A percentile compares a stretch with the other conserved stretches of the same genome.
Evolutionary conservation across 331 rosid species (phyloP).

Genomic region (Rhamnella rubrinervis): DNA sequence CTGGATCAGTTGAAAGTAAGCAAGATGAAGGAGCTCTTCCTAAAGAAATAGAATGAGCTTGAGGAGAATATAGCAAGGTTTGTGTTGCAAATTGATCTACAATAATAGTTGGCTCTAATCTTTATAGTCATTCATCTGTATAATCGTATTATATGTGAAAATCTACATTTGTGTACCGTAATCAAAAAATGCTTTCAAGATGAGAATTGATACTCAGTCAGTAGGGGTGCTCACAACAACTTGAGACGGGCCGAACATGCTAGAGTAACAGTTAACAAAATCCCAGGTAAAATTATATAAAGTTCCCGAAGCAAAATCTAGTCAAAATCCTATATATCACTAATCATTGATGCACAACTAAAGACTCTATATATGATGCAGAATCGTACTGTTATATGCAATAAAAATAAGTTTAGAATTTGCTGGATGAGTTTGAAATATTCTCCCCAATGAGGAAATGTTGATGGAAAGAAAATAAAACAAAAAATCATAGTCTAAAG

Average conservation of each 20-base stretch:
- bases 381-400: neutral
- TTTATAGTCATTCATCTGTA: neutral
- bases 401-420: neutral
- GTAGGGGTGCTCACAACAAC: slow-evolving; percentile 97
- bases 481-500: neutral
- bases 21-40: slow-evolving; percentile 89
- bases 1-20: slow-evolving; percentile 92
- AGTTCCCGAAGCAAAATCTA: slow-evolving; percentile 2
- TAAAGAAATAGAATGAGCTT: slow-evolving; percentile 79
- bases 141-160: neutral
- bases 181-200: slow-evolving; percentile 58
- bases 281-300: slow-evolving; percentile 59
- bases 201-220: slow-evolving; percentile 85
- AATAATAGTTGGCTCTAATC: slow-evolving; percentile 21
- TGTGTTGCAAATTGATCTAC: slow-evolving; percentile 27
- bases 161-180: neutral
- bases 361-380: neutral
- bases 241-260: slow-evolving; percentile 96
- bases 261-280: slow-evolving; percentile 77
- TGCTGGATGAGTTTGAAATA: neutral
- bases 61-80: slow-evolving; percentile 86
- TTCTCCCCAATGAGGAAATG: neutral
- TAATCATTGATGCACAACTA: neutral
- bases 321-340: neutral
- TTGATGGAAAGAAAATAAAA: neutral